Evolutionary conservation across 176 grass and related monocot genomes (phyloP).

Genomic region (Aegilops umbellulata): DNA sequence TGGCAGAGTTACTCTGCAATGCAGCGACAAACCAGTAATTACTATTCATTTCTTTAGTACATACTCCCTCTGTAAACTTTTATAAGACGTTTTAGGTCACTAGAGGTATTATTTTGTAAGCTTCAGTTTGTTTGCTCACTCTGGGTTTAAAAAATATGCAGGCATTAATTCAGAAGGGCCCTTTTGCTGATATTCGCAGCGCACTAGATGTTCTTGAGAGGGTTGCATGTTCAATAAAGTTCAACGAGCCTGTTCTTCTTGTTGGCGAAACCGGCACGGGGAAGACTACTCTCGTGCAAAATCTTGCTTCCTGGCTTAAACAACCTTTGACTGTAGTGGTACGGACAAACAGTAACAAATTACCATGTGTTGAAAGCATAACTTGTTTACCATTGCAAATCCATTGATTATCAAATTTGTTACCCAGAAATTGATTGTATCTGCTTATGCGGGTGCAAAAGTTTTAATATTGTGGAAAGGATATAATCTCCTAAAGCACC

Average conservation of each 20-base stretch:
- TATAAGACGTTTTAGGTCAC: too few relatives aligned
- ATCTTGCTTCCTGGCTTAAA: conserved; percentile 80
- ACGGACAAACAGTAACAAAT: conserved; percentile 13
- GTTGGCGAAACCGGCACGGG: conserved; percentile 98
- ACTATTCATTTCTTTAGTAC: background rate
- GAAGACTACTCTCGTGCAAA: conserved; percentile 93
- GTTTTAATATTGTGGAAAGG: background rate
- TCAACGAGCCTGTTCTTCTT: conserved; percentile 90
- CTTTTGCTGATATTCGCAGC: conserved; percentile 75
- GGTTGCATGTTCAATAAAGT: conserved; percentile 81
- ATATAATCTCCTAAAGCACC: background rate
- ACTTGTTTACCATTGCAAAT: conserved; percentile 10
- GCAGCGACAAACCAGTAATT: conserved; percentile 50
- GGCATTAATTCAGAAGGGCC: conserved; percentile 51
- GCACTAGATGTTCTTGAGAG: conserved; percentile 78
- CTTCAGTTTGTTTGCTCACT: conserved; percentile 24
- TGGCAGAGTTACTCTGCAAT: conserved; percentile 77
- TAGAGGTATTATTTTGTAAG: background rate
- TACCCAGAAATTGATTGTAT: background rate
- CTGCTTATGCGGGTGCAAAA: background rate
- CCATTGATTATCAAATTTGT: background rate
- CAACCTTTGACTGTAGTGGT: conserved; percentile 86
- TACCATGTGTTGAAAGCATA: background rate
- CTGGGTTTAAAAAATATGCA: conserved; percentile 26
- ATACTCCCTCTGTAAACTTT: background rate